phyloP scores from a whole-genome alignment of 495 filamentous ascomycete species.

The Lepidopterella palustris region DNA sequence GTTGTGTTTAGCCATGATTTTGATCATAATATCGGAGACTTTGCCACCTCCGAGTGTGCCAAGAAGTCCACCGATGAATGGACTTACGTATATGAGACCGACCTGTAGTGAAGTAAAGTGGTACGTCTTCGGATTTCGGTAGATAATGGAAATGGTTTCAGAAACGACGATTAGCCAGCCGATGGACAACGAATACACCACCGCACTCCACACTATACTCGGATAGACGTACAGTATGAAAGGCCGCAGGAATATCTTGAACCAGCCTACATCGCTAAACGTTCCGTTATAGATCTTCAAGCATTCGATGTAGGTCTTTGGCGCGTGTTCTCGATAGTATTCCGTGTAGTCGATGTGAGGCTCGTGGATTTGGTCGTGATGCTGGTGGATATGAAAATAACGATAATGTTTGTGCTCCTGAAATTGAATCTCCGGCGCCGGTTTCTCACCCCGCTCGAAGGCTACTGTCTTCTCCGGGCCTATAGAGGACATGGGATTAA shows the following conservation, averaged over 20 bases:
- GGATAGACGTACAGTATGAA: conserved; percentile 85
- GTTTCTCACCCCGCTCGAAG: too few relatives aligned
- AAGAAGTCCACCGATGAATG: conserved; percentile 81
- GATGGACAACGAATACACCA: conserved; percentile 82
- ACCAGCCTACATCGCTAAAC: conserved; percentile 70
- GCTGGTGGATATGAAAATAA: too few relatives aligned
- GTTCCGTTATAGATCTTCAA: too few relatives aligned
- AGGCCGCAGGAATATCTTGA: conserved; percentile 66
- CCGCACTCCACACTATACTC: conserved; percentile 80
- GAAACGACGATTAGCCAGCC: conserved; percentile 96
- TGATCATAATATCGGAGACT: conserved; percentile 77
- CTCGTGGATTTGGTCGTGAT: too few relatives aligned
- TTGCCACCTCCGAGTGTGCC: conserved; percentile 88
- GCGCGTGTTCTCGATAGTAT: too few relatives aligned
- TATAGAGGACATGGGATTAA: too few relatives aligned
- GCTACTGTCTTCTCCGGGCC: too few relatives aligned
- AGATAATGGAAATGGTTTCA: conserved; percentile 61
- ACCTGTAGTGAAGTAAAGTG: conserved; percentile 73
- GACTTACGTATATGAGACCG: conserved; percentile 83
- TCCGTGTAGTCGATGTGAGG: too few relatives aligned
- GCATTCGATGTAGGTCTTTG: too few relatives aligned
- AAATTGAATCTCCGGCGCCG: too few relatives aligned
- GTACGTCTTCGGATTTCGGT: conserved; percentile 68
- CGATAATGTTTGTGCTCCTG: too few relatives aligned
- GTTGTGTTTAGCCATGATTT: conserved; percentile 73